phyloP scores from a whole-genome alignment of 2,329 filamentous ascomycete species.

The Penicillium sp. region DNA sequence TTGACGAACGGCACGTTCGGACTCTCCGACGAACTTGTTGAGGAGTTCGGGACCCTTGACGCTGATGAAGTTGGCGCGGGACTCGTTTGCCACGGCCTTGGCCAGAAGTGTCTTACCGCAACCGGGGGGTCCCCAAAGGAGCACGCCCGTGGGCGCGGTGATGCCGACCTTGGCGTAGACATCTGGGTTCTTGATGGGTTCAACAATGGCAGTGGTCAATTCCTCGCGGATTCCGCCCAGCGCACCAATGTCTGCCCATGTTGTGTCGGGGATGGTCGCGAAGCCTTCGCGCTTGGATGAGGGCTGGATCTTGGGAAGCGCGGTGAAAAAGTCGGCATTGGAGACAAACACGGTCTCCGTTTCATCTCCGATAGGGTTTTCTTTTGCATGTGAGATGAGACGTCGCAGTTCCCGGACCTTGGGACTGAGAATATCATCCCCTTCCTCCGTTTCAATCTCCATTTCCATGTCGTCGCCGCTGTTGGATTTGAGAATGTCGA shows the following conservation, averaged over 20 bases:
- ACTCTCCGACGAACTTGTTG: conserved; percentile 97
- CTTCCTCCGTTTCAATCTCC: conserved; percentile 29
- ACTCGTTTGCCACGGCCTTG: conserved; percentile 92
- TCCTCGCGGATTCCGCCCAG: conserved; percentile 72
- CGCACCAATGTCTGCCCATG: conserved; percentile 88
- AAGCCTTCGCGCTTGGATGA: conserved; percentile 91
- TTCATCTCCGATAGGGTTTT: conserved; percentile 48
- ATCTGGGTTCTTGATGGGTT: conserved; percentile 77
- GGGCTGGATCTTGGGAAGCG: conserved; percentile 68
- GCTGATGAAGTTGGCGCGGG: conserved; percentile 94
- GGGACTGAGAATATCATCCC: conserved; percentile 27
- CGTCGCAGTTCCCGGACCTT: conserved; percentile 44
- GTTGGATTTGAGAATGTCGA: conserved; percentile 47
- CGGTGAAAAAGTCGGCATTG: conserved; percentile 65
- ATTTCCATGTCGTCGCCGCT: conserved; percentile 48
- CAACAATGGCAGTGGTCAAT: conserved; percentile 78
- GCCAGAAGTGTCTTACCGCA: conserved; percentile 96
- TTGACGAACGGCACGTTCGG: conserved; percentile 84
- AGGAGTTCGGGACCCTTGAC: conserved; percentile 94
- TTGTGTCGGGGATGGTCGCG: conserved; percentile 85
- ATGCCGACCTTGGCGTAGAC: conserved; percentile 73
- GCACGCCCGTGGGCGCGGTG: conserved; percentile 72
- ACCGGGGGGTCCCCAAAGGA: conserved; percentile 94
- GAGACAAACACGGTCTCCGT: conserved; percentile 52
- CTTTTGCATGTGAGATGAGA: conserved; percentile 51